Evolutionary conservation across 2,329 filamentous ascomycete species (phyloP).

Genomic region (Rhytidhysteron rufulum): DNA sequence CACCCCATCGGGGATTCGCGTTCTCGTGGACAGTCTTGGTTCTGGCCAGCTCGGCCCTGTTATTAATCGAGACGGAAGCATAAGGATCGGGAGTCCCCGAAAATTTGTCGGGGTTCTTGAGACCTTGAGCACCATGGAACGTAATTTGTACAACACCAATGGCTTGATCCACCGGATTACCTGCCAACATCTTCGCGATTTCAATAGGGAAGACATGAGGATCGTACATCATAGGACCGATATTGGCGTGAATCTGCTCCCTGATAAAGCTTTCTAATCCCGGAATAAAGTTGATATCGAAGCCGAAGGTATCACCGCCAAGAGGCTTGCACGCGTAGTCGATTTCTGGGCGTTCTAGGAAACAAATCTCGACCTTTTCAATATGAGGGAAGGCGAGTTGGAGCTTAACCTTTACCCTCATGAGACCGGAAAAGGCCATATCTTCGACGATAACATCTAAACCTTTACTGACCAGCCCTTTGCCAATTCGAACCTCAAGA

Average conservation of each 20-base stretch:
- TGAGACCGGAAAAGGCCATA: conserved; percentile 91
- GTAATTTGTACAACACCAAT: conserved; percentile 91
- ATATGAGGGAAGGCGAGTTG: conserved; percentile 95
- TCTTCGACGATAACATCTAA: conserved; percentile 97
- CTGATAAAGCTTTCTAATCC: conserved; percentile 90
- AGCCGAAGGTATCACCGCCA: conserved; percentile 90
- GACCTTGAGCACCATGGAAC: conserved; percentile 81
- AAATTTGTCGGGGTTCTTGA: conserved; percentile 96
- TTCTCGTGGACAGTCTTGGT: conserved; percentile 88
- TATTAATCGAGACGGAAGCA: conserved; percentile 77
- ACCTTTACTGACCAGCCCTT: conserved; percentile 95
- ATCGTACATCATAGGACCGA: conserved; percentile 96
- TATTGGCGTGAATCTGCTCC: conserved; percentile 91
- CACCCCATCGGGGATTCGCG: conserved; percentile 86
- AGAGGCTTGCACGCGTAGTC: conserved; percentile 98
- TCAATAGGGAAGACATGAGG: conserved; percentile 98
- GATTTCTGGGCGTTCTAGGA: conserved; percentile 81
- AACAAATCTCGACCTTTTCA: conserved; percentile 91
- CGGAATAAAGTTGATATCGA: conserved; percentile 99
- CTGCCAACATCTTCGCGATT: conserved; percentile 95
- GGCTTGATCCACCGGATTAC: conserved; percentile 89
- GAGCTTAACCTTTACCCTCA: conserved; percentile 96
- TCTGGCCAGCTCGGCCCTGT: conserved; percentile 72
- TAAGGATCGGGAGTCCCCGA: conserved; percentile 90
- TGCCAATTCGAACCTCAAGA: conserved; percentile 89